Percentiles rank a stretch among this genome's conserved stretches.
Evolutionary conservation across 306 rosid genomes (phyloP).

Genomic region (Macrotyloma uniflorum): DNA sequence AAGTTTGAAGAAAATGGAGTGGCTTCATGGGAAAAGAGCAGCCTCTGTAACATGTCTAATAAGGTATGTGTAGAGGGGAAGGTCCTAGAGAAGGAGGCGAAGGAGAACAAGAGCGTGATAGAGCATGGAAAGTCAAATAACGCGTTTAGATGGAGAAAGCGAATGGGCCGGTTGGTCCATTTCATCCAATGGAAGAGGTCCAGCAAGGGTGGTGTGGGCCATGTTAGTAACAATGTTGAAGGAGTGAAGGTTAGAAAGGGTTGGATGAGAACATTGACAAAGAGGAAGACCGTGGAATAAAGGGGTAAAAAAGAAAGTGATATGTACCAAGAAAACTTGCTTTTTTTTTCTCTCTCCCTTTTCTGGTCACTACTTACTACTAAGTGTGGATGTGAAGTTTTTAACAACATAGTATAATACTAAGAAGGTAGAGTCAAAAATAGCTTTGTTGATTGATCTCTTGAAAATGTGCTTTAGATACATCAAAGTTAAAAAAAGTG

Average conservation of each 20-base stretch:
- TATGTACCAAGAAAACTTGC: not conserved
- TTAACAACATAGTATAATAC: not conserved
- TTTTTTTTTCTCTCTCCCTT: not conserved
- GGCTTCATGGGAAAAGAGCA: slow-evolving; percentile 81
- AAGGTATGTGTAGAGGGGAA: slow-evolving; percentile 50
- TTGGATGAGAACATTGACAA: slow-evolving; percentile 76
- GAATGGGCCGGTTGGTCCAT: slow-evolving; percentile 78
- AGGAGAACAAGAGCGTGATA: slow-evolving; percentile 62
- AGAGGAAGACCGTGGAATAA: slow-evolving; percentile 63
- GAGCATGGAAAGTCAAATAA: slow-evolving; percentile 70
- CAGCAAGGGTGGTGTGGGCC: slow-evolving; percentile 52
- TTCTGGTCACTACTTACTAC: not conserved
- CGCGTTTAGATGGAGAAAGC: slow-evolving; percentile 77
- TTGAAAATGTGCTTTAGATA: slow-evolving; percentile 46
- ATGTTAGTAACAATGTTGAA: slow-evolving; percentile 65
- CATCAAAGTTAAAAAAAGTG: not conserved
- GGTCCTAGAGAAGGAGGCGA: slow-evolving; percentile 31
- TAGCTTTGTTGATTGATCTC: slow-evolving; percentile 44
- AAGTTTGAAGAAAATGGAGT: slow-evolving; percentile 80
- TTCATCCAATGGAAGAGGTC: slow-evolving; percentile 77
- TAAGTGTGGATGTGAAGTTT: slow-evolving; percentile 49
- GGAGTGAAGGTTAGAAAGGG: slow-evolving; percentile 76
- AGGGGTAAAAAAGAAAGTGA: slow-evolving; percentile 36
- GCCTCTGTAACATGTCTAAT: slow-evolving; percentile 24
- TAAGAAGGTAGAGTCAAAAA: slow-evolving; percentile 48